Evolutionary conservation across 305 asterid species (phyloP), one percentile per base, ranked within the genome.

Genomic region (Euphrasia arctica): DNA sequence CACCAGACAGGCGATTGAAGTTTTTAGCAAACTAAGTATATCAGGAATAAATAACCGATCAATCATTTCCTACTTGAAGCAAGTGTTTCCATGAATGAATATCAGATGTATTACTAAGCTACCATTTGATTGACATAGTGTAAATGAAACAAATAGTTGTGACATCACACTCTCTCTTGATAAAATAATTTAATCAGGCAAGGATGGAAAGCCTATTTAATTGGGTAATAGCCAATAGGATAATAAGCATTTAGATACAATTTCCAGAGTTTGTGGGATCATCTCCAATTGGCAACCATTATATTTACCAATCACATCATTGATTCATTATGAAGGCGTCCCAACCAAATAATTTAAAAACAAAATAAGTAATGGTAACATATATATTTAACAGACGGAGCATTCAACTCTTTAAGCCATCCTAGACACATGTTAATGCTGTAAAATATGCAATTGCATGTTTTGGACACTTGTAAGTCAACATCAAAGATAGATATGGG

Each of bases 231-330:
- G 22, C 22, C 22, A 18, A 18, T 11, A 45, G 42, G 51, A 41
- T 14, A 45, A n/a, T 48, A 31, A 22, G 18, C 56, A 22, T 62
- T 47, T 54, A 10, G 41, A 47, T 48, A 31, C 32, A 2, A 54
- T n/a, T 39, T 31, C 57, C 18, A 27, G 28, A 42, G 52, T 32
- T 54, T 3, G 4, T 36, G 18, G 10, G 45, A 50, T 36, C 72
- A 48, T 41, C 54, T 65, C 63, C 31, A 22, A 2, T 34, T 9
- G 62, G 60, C 69, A 70, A 55, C 32, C 4, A 32, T 55, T 6
- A 9, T 55, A 58, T 34, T 70, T 15, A 62, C 29, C 48, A 63
- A 59, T 51, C 56, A 57, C 64, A 56, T 59, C 32, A 32, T 31
- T 31, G 34, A 31, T 31, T 31, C 34, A 31, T 25, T 32, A 42